These are phyloP conservation scores for Taphrina sp. DNA, from an alignment of 1,139 yeast species.

Conservation along the genomic window DNA sequence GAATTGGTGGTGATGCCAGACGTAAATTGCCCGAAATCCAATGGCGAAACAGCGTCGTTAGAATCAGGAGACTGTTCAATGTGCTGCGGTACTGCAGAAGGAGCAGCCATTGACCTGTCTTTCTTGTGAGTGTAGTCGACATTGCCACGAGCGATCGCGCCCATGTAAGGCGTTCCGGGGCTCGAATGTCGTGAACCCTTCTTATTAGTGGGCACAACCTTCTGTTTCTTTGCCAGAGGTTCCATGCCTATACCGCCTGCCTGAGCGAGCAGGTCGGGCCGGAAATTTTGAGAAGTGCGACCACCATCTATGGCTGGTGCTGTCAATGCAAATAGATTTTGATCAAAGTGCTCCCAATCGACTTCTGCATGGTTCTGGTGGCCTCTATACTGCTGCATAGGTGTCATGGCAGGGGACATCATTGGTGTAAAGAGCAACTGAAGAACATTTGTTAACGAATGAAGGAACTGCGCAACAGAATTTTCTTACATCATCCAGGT, in stretches of 20 bases:
- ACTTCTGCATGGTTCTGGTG: conserved; percentile 3
- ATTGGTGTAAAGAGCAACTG: conserved; percentile 26
- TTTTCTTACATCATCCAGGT: conserved; percentile 17
- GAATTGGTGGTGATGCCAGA: background rate
- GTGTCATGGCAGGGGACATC: conserved; percentile 32
- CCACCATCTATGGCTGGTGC: conserved; percentile 13
- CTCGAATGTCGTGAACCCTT: conserved; percentile 10
- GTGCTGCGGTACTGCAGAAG: background rate
- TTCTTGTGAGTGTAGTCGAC: conserved; percentile 8
- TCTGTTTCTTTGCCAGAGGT: conserved; percentile 10
- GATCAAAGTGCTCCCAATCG: conserved; percentile 30
- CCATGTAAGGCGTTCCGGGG: conserved; percentile 1
- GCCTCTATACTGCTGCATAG: conserved; percentile 10
- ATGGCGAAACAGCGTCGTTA: conserved; percentile 21
- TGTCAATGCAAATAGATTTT: conserved; percentile 20
- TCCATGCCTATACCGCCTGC: background rate
- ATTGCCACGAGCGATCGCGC: background rate
- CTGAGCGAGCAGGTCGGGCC: background rate
- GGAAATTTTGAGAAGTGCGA: conserved; percentile 3
- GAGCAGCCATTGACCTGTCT: conserved; percentile 1
- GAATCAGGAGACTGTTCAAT: conserved; percentile 23
- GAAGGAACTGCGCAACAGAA: too few species aligned
- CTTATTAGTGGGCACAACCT: background rate
- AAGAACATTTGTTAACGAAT: too few species aligned
- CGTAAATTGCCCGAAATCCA: conserved; percentile 2